Evolutionary conservation across 169 alveolate species (phyloP), one percentile per base, ranked within the genome.

Genomic region (Plasmodium relictum): DNA sequence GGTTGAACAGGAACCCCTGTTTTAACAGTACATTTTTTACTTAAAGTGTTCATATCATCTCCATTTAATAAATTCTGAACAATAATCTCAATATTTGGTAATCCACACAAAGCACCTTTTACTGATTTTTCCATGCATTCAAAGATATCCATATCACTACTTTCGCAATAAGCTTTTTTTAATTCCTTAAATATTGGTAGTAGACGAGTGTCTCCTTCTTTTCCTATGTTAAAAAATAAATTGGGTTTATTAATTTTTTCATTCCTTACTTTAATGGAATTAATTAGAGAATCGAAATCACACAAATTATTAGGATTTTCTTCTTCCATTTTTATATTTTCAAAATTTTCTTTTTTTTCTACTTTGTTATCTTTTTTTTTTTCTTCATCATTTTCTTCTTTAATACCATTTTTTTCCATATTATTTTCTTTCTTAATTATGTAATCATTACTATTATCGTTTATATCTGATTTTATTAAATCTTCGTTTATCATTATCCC

Each of bases 1-100:
- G 99, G 99, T 74, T 98, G 97, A 8, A 98, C 98, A 8, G 99
- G 99, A 14, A 98, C 94, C 16, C 99, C 99, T 0, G 99, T 98
- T 31, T 97, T 96, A 18, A 98, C 96, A 52, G 95, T 96, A 74
- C 99, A 99, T 65, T 88, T 87, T 71, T 96, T 94, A 16, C 88
- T 76, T 50, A 98, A 76, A 16, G 95, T 87, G 88, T 56, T 92
- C 86, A 73, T 94, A 73, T 88, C 88, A 48, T 96, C 98, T 4
- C 96, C 95, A 42, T 93, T 93, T 42, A 98, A 93, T 37, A 98
- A 94, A 62, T 96, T 94, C 37, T 94, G 95, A 37, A 98, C 95
- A n/a, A 98, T 95, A 48, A 92, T 92, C 42, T 96, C 99, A 69
- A 98, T 97, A 85, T 97, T 95, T 0, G 99, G 99, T 37, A 96